Conservation (phyloP, 2,329 filamentous ascomycete genomes). For the Keithomyces neogunnii region DNA sequence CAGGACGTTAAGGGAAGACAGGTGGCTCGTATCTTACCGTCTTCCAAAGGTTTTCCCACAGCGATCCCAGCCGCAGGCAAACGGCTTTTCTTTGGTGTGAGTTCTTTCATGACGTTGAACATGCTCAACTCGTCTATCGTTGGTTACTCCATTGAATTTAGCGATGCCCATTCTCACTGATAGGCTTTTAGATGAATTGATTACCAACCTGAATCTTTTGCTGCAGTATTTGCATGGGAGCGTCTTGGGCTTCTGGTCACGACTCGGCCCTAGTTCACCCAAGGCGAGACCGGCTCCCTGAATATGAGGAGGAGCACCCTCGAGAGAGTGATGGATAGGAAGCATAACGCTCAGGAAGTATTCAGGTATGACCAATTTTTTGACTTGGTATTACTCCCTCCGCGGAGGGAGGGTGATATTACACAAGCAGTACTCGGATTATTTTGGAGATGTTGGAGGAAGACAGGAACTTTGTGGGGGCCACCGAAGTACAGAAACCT, state of each 20-base stretch:
- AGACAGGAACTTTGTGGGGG: slow-evolving; percentile 1
- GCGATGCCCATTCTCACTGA: slow-evolving; percentile 5
- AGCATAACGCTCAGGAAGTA: slow-evolving; percentile 34
- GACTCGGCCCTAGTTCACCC: slow-evolving; percentile 41
- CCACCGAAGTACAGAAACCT: neutral
- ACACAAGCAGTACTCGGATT: neutral
- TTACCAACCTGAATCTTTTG: slow-evolving; percentile 51
- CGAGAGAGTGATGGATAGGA: slow-evolving; percentile 44
- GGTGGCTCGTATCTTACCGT: slow-evolving; percentile 37
- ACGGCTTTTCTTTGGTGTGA: slow-evolving; percentile 58
- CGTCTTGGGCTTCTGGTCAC: slow-evolving; percentile 53
- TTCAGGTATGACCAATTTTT: slow-evolving; percentile 1
- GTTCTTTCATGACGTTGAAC: slow-evolving; percentile 56
- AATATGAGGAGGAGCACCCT: slow-evolving; percentile 30
- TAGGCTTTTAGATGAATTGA: slow-evolving; percentile 7
- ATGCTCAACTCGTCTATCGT: slow-evolving; percentile 51
- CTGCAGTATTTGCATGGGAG: slow-evolving; percentile 55
- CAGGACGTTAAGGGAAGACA: neutral
- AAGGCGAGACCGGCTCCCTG: slow-evolving; percentile 18
- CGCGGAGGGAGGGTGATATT: slow-evolving; percentile 1
- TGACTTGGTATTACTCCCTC: slow-evolving; percentile 3
- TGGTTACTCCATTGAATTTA: slow-evolving; percentile 9
- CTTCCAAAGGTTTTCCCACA: slow-evolving; percentile 56
- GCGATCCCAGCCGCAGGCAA: slow-evolving; percentile 48
- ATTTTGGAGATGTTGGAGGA: slow-evolving; percentile 6